These are phyloP conservation scores for Sporothrix protearum DNA, from an alignment of 2,329 filamentous ascomycete species.

Conservation along the genomic window DNA sequence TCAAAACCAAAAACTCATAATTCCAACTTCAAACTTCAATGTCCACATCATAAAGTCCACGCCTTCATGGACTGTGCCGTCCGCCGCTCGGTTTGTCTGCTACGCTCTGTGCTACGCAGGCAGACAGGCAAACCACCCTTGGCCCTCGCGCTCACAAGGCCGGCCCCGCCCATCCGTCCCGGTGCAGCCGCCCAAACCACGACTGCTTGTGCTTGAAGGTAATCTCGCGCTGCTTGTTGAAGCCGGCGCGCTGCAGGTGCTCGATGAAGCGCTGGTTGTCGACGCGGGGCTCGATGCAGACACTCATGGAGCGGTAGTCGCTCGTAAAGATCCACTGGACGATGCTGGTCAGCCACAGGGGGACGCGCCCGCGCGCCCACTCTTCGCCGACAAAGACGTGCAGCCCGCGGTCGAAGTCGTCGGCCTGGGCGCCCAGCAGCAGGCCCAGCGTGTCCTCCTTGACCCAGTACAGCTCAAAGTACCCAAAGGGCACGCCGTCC, in stretches of 20 bases:
- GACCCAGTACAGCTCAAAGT: constrained; percentile 98
- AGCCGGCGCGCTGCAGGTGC: constrained; percentile 71
- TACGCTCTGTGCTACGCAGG: constrained; percentile 2
- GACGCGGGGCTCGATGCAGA: constrained; percentile 84
- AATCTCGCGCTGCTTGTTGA: constrained; percentile 81
- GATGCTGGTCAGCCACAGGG: constrained; percentile 76
- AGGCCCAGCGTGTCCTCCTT: constrained; percentile 81
- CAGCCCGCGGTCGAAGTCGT: constrained; percentile 82
- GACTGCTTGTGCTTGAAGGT: constrained; percentile 90
- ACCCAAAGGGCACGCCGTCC: constrained; percentile 93
- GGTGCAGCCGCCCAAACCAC: constrained; percentile 73
- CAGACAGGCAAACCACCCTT: too few relatives aligned
- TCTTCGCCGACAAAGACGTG: constrained; percentile 90
- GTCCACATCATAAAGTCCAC: too few relatives aligned
- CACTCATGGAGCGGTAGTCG: constrained; percentile 75
- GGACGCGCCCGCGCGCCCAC: constrained; percentile 80
- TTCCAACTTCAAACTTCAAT: too few relatives aligned
- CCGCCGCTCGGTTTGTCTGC: background rate
- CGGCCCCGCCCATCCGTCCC: constrained; percentile 77
- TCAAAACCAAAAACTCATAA: background rate
- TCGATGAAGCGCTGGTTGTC: constrained; percentile 76
- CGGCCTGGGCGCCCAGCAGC: constrained; percentile 56
- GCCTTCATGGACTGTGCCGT: too few relatives aligned
- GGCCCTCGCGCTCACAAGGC: constrained; percentile 43
- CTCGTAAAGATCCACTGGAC: constrained; percentile 81